Percentiles rank a stretch among this genome's conserved stretches.
phyloP scores from a whole-genome alignment of 2,329 filamentous ascomycete species.

The Pseudopyricularia javanii region DNA sequence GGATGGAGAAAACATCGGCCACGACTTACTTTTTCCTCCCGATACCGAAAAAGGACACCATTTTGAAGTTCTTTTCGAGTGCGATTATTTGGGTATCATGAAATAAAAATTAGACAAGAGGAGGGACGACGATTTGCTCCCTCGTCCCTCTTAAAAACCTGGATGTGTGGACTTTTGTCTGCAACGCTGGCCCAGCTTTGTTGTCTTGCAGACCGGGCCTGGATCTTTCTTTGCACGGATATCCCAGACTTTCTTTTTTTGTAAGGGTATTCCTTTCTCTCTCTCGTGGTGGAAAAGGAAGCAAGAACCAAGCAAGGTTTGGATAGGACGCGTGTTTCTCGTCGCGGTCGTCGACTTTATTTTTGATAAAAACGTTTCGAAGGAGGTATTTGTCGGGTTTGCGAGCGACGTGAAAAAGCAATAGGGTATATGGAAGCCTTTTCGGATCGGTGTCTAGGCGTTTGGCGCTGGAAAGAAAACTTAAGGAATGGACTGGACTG shows the following conservation, averaged over 20 bases:
- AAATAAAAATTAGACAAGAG: not conserved
- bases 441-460: no score
- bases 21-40: constrained; percentile 44
- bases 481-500: not conserved
- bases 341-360: not conserved
- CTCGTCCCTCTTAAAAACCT: no score
- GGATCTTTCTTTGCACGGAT: no score
- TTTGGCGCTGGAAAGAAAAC: not conserved
- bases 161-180: no score
- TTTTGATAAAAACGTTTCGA: not conserved
- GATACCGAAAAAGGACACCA: constrained; percentile 49
- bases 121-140: not conserved
- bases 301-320: not conserved
- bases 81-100: not conserved
- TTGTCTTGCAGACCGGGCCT: no score
- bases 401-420: no score
- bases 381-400: not conserved
- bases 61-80: constrained; percentile 14
- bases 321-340: not conserved
- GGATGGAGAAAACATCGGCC: not conserved
- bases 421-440: no score
- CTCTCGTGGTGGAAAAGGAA: not conserved
- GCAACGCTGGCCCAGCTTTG: no score
- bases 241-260: no score
- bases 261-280: no score